Evolutionary conservation across 2,329 filamentous ascomycete species (phyloP).

Genomic region (Diaporthe vexans): DNA sequence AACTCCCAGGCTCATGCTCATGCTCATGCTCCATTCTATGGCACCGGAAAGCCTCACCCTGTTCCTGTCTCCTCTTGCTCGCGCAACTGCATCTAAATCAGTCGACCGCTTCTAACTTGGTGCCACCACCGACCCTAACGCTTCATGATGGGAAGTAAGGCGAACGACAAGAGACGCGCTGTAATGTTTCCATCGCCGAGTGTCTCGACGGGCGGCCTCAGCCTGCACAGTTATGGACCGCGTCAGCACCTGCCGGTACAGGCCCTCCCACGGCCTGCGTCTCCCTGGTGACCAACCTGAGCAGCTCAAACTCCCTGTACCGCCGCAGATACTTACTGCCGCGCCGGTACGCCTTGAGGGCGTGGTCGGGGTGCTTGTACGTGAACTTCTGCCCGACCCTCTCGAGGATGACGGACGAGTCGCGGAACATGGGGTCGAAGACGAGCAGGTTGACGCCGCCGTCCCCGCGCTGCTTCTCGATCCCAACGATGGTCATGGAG

Average conservation of each 20-base stretch:
- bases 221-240: constrained; percentile 7
- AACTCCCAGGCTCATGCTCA: background rate
- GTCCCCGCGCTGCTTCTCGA: constrained; percentile 77
- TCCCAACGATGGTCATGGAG: constrained; percentile 89
- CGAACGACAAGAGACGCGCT: too few species aligned
- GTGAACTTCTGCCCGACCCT: constrained; percentile 65
- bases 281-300: constrained; percentile 65
- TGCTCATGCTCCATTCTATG: background rate
- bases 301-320: constrained; percentile 83
- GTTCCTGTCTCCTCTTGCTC: background rate
- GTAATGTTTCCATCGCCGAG: background rate
- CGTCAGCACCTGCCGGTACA: background rate
- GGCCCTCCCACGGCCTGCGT: background rate
- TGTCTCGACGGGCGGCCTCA: constrained; percentile 23
- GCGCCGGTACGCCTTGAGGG: constrained; percentile 82
- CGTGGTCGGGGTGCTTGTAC: constrained; percentile 61
- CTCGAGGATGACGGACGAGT: constrained; percentile 73
- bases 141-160: background rate
- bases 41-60: background rate
- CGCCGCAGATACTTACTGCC: constrained; percentile 76
- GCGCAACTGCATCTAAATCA: too few species aligned
- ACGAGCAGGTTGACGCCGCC: constrained; percentile 81
- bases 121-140: background rate
- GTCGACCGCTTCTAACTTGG: background rate
- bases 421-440: constrained; percentile 88